Evolutionary conservation across 2,329 filamentous ascomycete species (phyloP).

Genomic region (Dactylellina haptotyla): DNA sequence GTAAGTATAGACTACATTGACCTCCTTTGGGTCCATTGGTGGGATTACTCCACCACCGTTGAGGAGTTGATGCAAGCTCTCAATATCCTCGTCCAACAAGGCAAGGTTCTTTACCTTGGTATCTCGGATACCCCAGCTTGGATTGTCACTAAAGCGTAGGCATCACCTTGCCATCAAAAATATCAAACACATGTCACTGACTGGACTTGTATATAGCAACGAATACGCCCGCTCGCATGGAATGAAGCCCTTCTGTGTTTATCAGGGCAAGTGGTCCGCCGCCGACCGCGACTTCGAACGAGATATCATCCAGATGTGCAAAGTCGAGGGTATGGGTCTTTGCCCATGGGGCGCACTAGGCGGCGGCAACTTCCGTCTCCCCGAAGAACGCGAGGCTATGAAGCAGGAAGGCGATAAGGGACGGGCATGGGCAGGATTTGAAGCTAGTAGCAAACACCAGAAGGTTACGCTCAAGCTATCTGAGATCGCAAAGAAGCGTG

Average conservation of each 20-base stretch:
- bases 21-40: conserved; percentile 73
- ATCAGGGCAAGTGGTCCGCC: conserved; percentile 73
- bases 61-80: conserved; percentile 75
- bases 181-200: not conserved
- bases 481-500: conserved; percentile 69
- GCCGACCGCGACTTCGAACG: conserved; percentile 74
- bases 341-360: conserved; percentile 69
- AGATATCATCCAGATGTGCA: conserved; percentile 75
- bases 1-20: conserved; percentile 73
- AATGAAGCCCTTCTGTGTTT: conserved; percentile 75
- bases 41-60: conserved; percentile 74
- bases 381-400: conserved; percentile 64
- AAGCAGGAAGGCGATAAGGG: conserved; percentile 63
- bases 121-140: conserved; percentile 76
- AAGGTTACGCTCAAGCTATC: conserved; percentile 70
- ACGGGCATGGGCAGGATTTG: conserved; percentile 58
- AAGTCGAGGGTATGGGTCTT: conserved; percentile 71
- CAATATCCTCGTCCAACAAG: conserved; percentile 69
- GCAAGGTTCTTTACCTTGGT: conserved; percentile 75
- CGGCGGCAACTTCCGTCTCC: conserved; percentile 66
- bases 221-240: conserved; percentile 76
- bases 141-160: conserved; percentile 70
- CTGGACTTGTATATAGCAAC: conserved; percentile 62
- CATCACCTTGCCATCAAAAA: not conserved
- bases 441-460: conserved; percentile 65